Conservation (phyloP, 345 rosid genomes). For the Dipteronia sinensis region DNA sequence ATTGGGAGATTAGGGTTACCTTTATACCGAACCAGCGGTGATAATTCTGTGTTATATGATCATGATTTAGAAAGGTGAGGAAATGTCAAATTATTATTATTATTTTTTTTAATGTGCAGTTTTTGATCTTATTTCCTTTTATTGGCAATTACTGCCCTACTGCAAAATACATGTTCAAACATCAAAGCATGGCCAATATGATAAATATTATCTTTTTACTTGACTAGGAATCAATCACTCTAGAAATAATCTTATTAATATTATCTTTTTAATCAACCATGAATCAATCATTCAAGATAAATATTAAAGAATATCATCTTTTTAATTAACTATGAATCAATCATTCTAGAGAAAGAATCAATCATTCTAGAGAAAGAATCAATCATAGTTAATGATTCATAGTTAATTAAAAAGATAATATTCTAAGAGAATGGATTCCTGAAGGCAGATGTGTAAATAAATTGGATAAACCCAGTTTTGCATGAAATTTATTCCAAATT, state of each 20-base stretch:
- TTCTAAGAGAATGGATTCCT: neutral
- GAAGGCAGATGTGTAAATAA: neutral
- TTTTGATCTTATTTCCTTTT: neutral
- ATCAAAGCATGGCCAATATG: neutral
- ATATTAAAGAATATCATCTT: neutral
- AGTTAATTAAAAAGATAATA: no score
- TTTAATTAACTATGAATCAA: neutral
- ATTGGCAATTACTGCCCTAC: neutral
- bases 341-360: neutral
- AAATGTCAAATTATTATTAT: neutral
- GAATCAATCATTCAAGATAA: neutral
- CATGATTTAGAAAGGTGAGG: constrained; percentile 92
- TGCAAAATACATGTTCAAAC: neutral
- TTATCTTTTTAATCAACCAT: neutral
- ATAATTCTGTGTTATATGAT: constrained; percentile 90
- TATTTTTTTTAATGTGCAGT: neutral
- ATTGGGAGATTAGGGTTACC: constrained; percentile 89
- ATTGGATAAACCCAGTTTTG: neutral
- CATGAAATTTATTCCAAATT: neutral
- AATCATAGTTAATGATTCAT: no score
- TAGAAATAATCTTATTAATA: neutral
- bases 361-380: no score
- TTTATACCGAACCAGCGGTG: constrained; percentile 91
- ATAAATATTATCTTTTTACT: neutral
- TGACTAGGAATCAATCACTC: neutral